Percentiles rank a stretch among this genome's conserved stretches.
These are phyloP conservation scores for Acmispon strigosus DNA, from an alignment of 306 rosid species.

Conservation along the genomic window DNA sequence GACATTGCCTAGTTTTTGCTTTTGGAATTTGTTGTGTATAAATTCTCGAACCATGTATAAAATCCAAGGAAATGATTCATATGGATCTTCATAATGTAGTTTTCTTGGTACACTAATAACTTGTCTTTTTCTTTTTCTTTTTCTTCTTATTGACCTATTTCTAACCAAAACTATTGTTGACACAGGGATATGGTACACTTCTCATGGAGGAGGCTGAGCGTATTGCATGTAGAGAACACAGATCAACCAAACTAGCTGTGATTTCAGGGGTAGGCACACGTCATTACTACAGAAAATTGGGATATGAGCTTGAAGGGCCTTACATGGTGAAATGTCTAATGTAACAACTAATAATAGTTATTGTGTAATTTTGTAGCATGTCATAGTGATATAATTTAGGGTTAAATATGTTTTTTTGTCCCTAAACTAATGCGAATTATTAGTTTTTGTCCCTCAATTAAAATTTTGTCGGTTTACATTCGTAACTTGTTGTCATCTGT, in stretches of 20 bases:
- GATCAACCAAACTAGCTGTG: conserved; percentile 77
- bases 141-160: neutral
- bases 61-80: neutral
- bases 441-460: too few relatives aligned
- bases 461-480: too few relatives aligned
- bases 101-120: neutral
- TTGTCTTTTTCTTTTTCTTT: neutral
- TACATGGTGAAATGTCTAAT: conserved; percentile 83
- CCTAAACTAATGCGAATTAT: too few relatives aligned
- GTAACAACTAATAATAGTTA: conserved; percentile 7
- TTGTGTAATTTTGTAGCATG: conserved; percentile 37
- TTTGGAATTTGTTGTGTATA: neutral
- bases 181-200: conserved; percentile 98
- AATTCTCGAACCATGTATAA: conserved; percentile 1
- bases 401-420: too few relatives aligned
- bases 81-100: neutral
- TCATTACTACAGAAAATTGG: conserved; percentile 84
- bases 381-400: conserved; percentile 11
- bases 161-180: neutral
- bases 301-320: conserved; percentile 96
- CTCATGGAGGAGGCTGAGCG: conserved; percentile 96
- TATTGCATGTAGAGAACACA: conserved; percentile 69
- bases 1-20: neutral
- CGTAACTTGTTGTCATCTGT: too few relatives aligned
- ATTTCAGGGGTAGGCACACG: conserved; percentile 98